Evolutionary conservation across 331 rosid genomes (phyloP).

Genomic region (Malus hybrid): DNA sequence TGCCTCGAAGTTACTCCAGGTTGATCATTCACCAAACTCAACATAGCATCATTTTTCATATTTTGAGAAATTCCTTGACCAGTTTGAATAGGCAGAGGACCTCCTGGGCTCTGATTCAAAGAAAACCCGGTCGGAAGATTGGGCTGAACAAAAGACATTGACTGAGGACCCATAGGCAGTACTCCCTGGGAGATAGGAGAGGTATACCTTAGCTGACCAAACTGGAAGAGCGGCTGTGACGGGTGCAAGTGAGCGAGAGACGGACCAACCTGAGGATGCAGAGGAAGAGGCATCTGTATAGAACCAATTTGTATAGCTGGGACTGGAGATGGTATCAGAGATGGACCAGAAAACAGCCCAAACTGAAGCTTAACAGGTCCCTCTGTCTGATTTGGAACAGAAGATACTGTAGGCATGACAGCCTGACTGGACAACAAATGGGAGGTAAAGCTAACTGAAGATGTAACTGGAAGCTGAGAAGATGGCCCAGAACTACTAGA

Average conservation of each 20-base stretch:
- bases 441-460: constrained; percentile 39
- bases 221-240: constrained; percentile 81
- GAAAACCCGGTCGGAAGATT: constrained; percentile 50
- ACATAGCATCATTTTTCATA: constrained; percentile 33
- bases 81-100: constrained; percentile 45
- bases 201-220: constrained; percentile 88
- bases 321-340: constrained; percentile 88
- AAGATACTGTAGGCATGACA: constrained; percentile 36
- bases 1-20: constrained; percentile 34
- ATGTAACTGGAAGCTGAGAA: constrained; percentile 36
- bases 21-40: constrained; percentile 38
- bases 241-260: constrained; percentile 69
- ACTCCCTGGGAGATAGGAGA: constrained; percentile 77
- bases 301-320: constrained; percentile 97
- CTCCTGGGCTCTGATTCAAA: constrained; percentile 49
- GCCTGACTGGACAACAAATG: constrained; percentile 40
- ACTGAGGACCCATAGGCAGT: constrained; percentile 67
- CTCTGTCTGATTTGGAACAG: constrained; percentile 59
- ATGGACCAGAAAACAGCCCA: constrained; percentile 95
- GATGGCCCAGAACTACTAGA: constrained; percentile 37
- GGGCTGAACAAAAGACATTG: constrained; percentile 70
- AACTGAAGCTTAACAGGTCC: constrained; percentile 84
- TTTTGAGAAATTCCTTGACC: constrained; percentile 42
- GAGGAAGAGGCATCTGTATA: constrained; percentile 96
- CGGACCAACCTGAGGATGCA: constrained; percentile 73